Percentiles rank a stretch among this genome's conserved stretches.
Conservation (phyloP, 805 yeast genomes). For the Yarrowia sp. region DNA sequence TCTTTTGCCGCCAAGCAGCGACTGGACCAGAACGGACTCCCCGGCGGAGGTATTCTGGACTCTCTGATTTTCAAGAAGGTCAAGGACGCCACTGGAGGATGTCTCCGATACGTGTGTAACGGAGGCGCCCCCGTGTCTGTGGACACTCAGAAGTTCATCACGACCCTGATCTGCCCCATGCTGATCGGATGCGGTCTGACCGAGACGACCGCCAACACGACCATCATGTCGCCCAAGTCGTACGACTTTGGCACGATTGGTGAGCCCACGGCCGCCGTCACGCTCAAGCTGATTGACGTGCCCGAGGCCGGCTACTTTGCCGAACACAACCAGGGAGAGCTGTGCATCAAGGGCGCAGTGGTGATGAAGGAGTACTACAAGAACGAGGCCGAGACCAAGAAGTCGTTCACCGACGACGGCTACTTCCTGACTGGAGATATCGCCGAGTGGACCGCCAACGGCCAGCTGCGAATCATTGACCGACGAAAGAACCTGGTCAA, state of each 20-base stretch:
- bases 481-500: conserved; percentile 94
- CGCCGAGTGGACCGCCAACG: conserved; percentile 84
- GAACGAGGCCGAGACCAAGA: conserved; percentile 76
- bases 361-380: conserved; percentile 76
- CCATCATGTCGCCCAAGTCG: conserved; percentile 61
- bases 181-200: conserved; percentile 95
- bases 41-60: conserved; percentile 70
- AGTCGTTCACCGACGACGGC: conserved; percentile 74
- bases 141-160: conserved; percentile 78
- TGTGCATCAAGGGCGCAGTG: conserved; percentile 71
- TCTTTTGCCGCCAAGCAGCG: conserved; percentile 73
- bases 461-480: conserved; percentile 81
- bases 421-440: conserved; percentile 98
- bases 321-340: conserved; percentile 89
- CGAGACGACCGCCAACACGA: conserved; percentile 88
- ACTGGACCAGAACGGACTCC: conserved; percentile 63
- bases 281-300: conserved; percentile 86
- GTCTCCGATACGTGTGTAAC: conserved; percentile 65
- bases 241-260: conserved; percentile 80
- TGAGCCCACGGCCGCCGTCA: conserved; percentile 74
- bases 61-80: conserved; percentile 77
- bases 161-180: conserved; percentile 77
- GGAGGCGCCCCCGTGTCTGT: conserved; percentile 90
- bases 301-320: conserved; percentile 89
- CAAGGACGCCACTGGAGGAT: conserved; percentile 93